phyloP scores from a whole-genome alignment of 768 basidiomycete species.

The Leucocoprinus leucothites region DNA sequence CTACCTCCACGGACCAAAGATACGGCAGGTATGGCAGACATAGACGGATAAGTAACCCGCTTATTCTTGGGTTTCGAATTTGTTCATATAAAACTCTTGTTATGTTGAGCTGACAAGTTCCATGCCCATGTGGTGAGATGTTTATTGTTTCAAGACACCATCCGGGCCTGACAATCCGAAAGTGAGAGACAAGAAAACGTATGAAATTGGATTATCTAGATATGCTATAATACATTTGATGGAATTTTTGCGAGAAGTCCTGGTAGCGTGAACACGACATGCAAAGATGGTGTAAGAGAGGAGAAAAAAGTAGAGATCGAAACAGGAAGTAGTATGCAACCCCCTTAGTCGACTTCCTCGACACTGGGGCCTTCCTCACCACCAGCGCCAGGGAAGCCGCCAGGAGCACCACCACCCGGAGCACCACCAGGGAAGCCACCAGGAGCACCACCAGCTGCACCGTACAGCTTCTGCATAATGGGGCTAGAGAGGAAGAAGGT shows the following conservation, averaged over 20 bases:
- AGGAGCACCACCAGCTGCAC: conserved; percentile 62
- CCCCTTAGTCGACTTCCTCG: conserved; percentile 80
- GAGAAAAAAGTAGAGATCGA: conserved; percentile 1
- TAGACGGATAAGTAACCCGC: no score
- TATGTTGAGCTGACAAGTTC: no score
- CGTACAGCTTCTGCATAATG: conserved; percentile 74
- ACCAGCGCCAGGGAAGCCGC: conserved; percentile 57
- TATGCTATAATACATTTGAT: conserved; percentile 16
- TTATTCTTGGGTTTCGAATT: no score
- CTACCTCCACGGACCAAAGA: no score
- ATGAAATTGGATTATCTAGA: conserved; percentile 8
- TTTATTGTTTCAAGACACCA: no score
- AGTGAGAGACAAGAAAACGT: not conserved
- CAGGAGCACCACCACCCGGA: conserved; percentile 53
- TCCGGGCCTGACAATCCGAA: no score
- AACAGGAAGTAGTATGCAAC: not conserved
- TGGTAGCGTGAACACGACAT: conserved; percentile 8
- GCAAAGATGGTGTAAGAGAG: conserved; percentile 15
- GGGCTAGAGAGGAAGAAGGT: conserved; percentile 30
- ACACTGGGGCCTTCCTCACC: conserved; percentile 85
- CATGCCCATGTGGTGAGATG: no score
- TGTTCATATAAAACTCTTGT: no score
- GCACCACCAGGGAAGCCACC: conserved; percentile 64
- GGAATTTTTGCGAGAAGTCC: conserved; percentile 20
- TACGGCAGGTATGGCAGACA: no score